Evolutionary conservation across 768 basidiomycete species (phyloP).

Genomic region (Pisolithus albus): DNA sequence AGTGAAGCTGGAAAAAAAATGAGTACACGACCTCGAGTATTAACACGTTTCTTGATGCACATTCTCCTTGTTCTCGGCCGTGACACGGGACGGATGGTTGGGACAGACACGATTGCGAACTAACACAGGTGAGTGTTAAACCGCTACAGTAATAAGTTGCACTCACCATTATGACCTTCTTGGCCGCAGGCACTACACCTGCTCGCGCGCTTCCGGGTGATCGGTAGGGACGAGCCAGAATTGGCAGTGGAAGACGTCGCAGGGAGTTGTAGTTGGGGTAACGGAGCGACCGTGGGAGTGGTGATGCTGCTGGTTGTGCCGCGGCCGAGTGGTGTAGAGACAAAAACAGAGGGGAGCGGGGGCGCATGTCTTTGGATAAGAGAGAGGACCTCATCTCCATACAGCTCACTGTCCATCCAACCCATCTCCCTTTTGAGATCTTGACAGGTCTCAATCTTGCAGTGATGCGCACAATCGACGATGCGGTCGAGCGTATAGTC

Average conservation of each 20-base stretch:
- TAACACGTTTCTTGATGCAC: no score
- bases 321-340: neutral
- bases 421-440: constrained; percentile 14
- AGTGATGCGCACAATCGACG: constrained; percentile 18
- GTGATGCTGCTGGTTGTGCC: neutral
- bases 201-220: neutral
- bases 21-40: no score
- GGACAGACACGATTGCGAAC: no score
- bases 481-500: constrained; percentile 13
- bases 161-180: constrained; percentile 7
- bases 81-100: no score
- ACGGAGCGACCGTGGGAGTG: neutral
- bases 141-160: neutral
- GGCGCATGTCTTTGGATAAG: neutral
- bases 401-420: constrained; percentile 8
- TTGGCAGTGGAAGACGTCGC: neutral
- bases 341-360: neutral
- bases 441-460: constrained; percentile 3
- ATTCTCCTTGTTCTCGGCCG: no score
- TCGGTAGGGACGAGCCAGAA: no score
- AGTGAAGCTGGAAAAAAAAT: no score
- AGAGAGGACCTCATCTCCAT: neutral
- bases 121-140: no score
- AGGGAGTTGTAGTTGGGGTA: no score
- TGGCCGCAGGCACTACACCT: constrained; percentile 4